Conservation (phyloP, 108 stramenopile genomes). For the Nitzschia sp. region DNA sequence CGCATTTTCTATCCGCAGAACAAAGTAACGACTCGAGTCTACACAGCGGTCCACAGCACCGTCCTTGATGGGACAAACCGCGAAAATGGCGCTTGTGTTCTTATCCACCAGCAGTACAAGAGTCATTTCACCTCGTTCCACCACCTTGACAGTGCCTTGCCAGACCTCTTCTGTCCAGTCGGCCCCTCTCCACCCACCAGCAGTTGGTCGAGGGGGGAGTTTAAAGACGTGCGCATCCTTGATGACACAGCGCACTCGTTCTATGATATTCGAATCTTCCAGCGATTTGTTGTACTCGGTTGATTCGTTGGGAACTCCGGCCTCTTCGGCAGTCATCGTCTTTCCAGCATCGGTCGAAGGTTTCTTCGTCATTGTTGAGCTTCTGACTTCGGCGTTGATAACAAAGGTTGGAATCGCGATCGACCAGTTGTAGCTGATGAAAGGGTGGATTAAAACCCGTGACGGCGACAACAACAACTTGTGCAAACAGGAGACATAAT, state of each 20-base stretch:
- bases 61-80: constrained; percentile 83
- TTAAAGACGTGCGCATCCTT: constrained; percentile 89
- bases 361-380: constrained; percentile 1
- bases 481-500: too few relatives aligned
- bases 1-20: constrained; percentile 90
- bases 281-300: constrained; percentile 55
- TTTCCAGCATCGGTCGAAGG: neutral
- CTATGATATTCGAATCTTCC: constrained; percentile 64
- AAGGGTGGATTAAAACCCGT: too few relatives aligned
- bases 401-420: too few relatives aligned
- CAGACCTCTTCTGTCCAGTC: constrained; percentile 91
- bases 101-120: constrained; percentile 79
- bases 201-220: constrained; percentile 73
- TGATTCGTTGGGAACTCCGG: constrained; percentile 60
- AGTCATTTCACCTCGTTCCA: constrained; percentile 79
- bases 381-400: too few relatives aligned
- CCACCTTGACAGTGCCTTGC: constrained; percentile 90
- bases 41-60: constrained; percentile 89
- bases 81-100: constrained; percentile 74
- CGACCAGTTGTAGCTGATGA: too few relatives aligned
- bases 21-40: constrained; percentile 91
- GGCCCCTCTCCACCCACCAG: constrained; percentile 88
- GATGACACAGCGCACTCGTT: constrained; percentile 73
- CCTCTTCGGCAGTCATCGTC: constrained; percentile 49
- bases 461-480: too few relatives aligned